phyloP scores from a whole-genome alignment of 441 rosid genomes.

The Corymbia calophylla region DNA sequence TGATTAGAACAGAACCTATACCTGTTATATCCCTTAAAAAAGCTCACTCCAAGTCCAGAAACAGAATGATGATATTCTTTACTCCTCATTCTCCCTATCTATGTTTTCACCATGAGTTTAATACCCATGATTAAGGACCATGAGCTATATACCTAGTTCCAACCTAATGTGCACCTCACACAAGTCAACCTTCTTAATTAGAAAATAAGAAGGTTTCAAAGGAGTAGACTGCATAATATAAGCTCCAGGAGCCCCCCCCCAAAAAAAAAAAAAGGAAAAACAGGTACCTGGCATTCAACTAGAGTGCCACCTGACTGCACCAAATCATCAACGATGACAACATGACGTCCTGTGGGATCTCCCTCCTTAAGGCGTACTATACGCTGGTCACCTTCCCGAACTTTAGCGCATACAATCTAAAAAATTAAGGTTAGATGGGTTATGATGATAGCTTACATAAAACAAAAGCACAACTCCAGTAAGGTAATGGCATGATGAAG shows the following conservation, averaged over 20 bases:
- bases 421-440: neutral
- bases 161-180: neutral
- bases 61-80: neutral
- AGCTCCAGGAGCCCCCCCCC: neutral
- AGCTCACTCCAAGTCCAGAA: neutral
- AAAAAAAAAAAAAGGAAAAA: neutral
- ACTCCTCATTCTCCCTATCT: neutral
- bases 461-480: neutral
- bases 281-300: slow-evolving; percentile 85
- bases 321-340: slow-evolving; percentile 93
- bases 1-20: neutral
- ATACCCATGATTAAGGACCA: neutral
- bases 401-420: slow-evolving; percentile 93
- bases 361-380: slow-evolving; percentile 94
- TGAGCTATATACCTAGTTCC: neutral
- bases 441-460: neutral
- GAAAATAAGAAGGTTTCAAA: neutral
- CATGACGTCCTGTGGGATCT: slow-evolving; percentile 74
- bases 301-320: slow-evolving; percentile 97
- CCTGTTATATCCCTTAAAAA: neutral
- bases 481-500: neutral
- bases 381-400: slow-evolving; percentile 79
- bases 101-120: neutral
- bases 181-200: neutral
- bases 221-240: neutral